A percentile compares a stretch with the other conserved stretches of the same genome.
Evolutionary conservation across 1,284 basidiomycete genomes (phyloP).

Genomic region (Ganoderma leucocontextum): DNA sequence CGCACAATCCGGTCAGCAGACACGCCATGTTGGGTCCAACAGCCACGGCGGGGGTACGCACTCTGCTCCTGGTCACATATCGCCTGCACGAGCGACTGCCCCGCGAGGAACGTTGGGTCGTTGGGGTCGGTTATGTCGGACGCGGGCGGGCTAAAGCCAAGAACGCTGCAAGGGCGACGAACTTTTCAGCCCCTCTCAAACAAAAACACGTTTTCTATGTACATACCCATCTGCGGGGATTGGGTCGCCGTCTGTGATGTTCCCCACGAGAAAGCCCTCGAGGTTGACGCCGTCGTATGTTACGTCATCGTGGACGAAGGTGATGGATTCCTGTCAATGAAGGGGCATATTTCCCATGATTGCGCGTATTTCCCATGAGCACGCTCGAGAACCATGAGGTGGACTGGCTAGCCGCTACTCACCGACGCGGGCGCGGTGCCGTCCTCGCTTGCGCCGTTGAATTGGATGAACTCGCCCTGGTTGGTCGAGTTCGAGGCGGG

Average conservation of each 20-base stretch:
- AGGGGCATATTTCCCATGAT: neutral
- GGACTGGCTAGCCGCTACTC: neutral
- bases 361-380: neutral
- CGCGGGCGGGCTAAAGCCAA: conserved; percentile 23
- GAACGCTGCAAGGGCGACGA: neutral
- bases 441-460: conserved; percentile 18
- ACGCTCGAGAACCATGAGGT: neutral
- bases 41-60: conserved; percentile 1
- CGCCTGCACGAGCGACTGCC: conserved; percentile 23
- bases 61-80: conserved; percentile 20
- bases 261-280: conserved; percentile 15
- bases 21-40: neutral
- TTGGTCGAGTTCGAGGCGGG: conserved; percentile 15
- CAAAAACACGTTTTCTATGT: too few species aligned
- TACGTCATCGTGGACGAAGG: conserved; percentile 13
- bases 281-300: conserved; percentile 5
- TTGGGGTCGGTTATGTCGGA: conserved; percentile 21
- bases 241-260: conserved; percentile 16
- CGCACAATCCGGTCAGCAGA: neutral
- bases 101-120: conserved; percentile 18
- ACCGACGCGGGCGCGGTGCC: conserved; percentile 13
- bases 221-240: conserved; percentile 13
- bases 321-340: conserved; percentile 5
- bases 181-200: neutral
- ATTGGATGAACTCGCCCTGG: conserved; percentile 18